Percentiles rank a stretch among this genome's conserved stretches.
Conservation (phyloP, 1,284 basidiomycete genomes). For the Ganoderma meredithae region DNA sequence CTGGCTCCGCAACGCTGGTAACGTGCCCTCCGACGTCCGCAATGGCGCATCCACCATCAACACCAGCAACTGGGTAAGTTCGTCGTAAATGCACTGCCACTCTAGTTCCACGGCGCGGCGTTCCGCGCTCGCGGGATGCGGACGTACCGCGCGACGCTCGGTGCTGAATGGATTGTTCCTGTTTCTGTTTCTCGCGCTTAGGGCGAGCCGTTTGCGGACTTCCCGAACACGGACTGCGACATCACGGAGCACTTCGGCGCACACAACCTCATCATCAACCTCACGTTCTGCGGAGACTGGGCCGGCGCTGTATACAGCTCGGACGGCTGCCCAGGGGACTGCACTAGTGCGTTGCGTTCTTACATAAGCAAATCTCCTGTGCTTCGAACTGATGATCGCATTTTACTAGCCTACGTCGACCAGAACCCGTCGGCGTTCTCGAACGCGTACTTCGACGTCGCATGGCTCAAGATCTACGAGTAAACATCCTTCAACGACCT, state of each 20-base stretch:
- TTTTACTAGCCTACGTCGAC: conserved; percentile 59
- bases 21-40: conserved; percentile 54
- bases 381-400: background rate
- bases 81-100: background rate
- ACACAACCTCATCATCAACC: conserved; percentile 65
- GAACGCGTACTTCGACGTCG: conserved; percentile 75
- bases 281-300: conserved; percentile 62
- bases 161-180: background rate
- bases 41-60: conserved; percentile 50
- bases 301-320: conserved; percentile 53
- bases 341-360: conserved; percentile 47
- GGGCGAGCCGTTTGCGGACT: conserved; percentile 61
- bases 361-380: no score
- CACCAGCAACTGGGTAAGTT: conserved; percentile 43
- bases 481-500: background rate
- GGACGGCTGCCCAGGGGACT: conserved; percentile 56
- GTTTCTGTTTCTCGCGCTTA: conserved; percentile 29
- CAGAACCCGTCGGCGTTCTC: conserved; percentile 69
- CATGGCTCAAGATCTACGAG: conserved; percentile 52
- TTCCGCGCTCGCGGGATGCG: no score
- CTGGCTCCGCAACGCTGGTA: conserved; percentile 54
- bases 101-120: background rate
- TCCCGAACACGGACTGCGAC: conserved; percentile 57
- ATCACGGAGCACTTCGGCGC: conserved; percentile 56
- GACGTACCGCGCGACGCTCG: background rate